A percentile compares a stretch with the other conserved stretches of the same genome.
Conservation (phyloP, 2,329 filamentous ascomycete species). For the Trichophyton verrucosum region DNA sequence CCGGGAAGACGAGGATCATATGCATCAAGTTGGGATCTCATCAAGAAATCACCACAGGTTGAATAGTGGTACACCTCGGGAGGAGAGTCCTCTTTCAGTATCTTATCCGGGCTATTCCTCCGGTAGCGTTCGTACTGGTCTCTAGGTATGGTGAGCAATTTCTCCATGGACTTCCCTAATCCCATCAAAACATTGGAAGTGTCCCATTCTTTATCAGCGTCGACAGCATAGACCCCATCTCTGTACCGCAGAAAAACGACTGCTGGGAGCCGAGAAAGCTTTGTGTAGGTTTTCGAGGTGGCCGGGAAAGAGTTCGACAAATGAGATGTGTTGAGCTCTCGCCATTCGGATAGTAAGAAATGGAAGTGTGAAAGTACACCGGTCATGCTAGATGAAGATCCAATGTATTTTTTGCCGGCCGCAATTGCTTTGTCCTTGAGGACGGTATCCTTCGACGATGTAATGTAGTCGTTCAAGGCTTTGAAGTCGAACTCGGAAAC, state of each 20-base stretch:
- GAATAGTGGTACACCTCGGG: conserved; percentile 81
- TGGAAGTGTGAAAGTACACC: conserved; percentile 79
- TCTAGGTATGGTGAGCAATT: conserved; percentile 71
- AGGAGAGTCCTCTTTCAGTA: conserved; percentile 54
- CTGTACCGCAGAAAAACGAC: conserved; percentile 73
- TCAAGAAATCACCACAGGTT: conserved; percentile 71
- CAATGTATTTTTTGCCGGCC: conserved; percentile 67
- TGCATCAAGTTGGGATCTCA: conserved; percentile 91
- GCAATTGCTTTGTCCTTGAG: conserved; percentile 57
- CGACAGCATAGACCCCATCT: conserved; percentile 82
- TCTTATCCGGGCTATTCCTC: conserved; percentile 51
- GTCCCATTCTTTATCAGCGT: conserved; percentile 89
- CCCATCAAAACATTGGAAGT: conserved; percentile 75
- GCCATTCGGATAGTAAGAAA: conserved; percentile 75
- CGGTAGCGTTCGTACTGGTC: conserved; percentile 79
- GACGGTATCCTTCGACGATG: conserved; percentile 69
- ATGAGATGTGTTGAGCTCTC: conserved; percentile 53
- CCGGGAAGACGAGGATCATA: conserved; percentile 76
- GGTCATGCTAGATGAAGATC: conserved; percentile 96
- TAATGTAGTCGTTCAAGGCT: conserved; percentile 73
- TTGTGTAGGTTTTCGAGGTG: conserved; percentile 55
- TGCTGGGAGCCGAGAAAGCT: conserved; percentile 57
- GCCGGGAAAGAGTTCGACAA: conserved; percentile 56
- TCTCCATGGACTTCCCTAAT: conserved; percentile 93
- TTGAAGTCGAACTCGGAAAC: conserved; percentile 85